A percentile compares a stretch with the other conserved stretches of the same genome.
Conservation (phyloP, 2,329 filamentous ascomycete genomes). For the Talaromyces funiculosus region DNA sequence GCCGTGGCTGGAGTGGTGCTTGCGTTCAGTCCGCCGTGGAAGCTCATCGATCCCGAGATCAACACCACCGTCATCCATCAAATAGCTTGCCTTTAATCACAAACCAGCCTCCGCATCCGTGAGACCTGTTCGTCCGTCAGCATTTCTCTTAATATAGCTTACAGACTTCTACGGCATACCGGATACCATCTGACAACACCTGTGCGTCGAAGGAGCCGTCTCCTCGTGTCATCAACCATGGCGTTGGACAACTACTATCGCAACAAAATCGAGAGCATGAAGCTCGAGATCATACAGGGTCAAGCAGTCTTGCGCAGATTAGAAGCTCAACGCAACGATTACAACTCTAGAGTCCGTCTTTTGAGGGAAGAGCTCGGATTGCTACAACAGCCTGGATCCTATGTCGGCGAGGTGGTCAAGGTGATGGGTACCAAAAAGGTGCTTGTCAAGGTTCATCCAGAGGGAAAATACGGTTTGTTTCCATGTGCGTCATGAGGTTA, state of each 20-base stretch:
- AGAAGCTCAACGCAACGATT: constrained; percentile 97
- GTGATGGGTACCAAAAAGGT: constrained; percentile 99
- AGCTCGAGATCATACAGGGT: constrained; percentile 99
- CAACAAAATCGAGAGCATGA: constrained; percentile 99
- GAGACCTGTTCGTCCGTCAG: background rate
- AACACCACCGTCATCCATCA: background rate
- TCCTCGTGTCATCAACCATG: constrained; percentile 54
- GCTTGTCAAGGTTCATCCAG: constrained; percentile 95
- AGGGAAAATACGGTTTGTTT: constrained; percentile 92
- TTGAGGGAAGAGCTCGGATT: constrained; percentile 92
- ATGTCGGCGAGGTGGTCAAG: constrained; percentile 99
- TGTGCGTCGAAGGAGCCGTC: background rate
- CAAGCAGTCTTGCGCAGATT: constrained; percentile 91
- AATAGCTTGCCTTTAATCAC: background rate
- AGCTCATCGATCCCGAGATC: constrained; percentile 13
- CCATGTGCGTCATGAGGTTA: background rate
- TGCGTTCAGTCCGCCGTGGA: constrained; percentile 4
- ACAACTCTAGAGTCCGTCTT: constrained; percentile 95
- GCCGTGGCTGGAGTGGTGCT: constrained; percentile 6
- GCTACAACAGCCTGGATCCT: constrained; percentile 93
- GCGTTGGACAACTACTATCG: constrained; percentile 99
- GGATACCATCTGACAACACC: background rate
- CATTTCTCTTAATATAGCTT: background rate
- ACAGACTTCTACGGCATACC: background rate
- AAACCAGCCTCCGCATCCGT: background rate